Conservation (phyloP, 768 basidiomycete genomes). For the Tylopilus rubrobrunneus region DNA sequence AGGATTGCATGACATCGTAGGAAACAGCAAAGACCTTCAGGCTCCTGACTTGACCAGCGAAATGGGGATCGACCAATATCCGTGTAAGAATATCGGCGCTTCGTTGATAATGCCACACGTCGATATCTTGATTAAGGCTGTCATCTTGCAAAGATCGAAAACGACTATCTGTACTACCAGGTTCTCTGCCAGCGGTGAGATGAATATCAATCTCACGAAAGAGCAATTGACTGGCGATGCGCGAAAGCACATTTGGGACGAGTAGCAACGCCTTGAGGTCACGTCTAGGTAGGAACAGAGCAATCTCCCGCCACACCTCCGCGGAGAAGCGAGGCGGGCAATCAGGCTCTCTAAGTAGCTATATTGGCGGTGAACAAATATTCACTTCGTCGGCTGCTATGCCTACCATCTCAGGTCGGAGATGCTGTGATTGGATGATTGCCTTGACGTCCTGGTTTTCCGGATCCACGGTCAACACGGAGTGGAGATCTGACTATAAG, state of each 20-base stretch:
- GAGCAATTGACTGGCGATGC: slow-evolving; percentile 63
- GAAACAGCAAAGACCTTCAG: slow-evolving; percentile 55
- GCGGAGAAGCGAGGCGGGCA: slow-evolving; percentile 54
- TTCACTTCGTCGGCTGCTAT: neutral
- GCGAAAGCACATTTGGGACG: slow-evolving; percentile 63
- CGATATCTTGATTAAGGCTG: slow-evolving; percentile 40
- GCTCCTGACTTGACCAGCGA: slow-evolving; percentile 55
- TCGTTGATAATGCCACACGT: slow-evolving; percentile 50
- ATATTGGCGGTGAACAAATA: slow-evolving; percentile 1
- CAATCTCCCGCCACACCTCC: slow-evolving; percentile 73
- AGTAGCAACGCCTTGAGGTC: slow-evolving; percentile 64
- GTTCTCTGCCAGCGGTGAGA: slow-evolving; percentile 41
- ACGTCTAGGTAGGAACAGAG: slow-evolving; percentile 53
- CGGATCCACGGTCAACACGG: slow-evolving; percentile 59
- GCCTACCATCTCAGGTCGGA: slow-evolving; percentile 54
- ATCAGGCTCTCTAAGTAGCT: slow-evolving; percentile 35
- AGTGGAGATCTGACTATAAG: slow-evolving; percentile 53
- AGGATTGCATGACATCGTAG: slow-evolving; percentile 44
- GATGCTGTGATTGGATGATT: slow-evolving; percentile 49
- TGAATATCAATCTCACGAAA: slow-evolving; percentile 64
- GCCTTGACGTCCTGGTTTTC: slow-evolving; percentile 66
- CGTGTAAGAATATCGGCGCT: slow-evolving; percentile 69
- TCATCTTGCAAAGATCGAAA: slow-evolving; percentile 11
- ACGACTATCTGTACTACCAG: slow-evolving; percentile 12
- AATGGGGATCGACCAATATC: slow-evolving; percentile 56